Percentiles rank a stretch among this genome's conserved stretches.
Conservation (phyloP, 768 basidiomycete genomes). For the Scleroderma citrinum region DNA sequence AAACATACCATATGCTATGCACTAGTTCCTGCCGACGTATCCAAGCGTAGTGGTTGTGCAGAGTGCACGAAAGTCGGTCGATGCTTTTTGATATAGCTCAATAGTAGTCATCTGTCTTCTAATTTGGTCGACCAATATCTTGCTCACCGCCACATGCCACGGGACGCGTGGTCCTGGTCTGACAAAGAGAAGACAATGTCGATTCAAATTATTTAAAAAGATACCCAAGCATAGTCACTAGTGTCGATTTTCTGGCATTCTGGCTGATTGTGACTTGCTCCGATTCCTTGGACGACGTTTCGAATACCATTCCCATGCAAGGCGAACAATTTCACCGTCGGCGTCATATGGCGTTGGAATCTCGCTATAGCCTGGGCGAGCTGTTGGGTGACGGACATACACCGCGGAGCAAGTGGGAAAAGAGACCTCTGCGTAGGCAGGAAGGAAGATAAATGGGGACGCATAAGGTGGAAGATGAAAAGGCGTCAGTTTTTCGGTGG, state of each 20-base stretch:
- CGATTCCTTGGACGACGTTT: slow-evolving; percentile 62
- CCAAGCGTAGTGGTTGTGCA: too few species aligned
- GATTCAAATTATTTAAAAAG: neutral
- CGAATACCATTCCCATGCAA: slow-evolving; percentile 96
- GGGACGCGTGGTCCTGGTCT: too few species aligned
- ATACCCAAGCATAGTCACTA: neutral
- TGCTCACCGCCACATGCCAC: too few species aligned
- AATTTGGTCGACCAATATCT: too few species aligned
- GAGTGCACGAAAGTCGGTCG: too few species aligned
- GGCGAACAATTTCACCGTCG: slow-evolving; percentile 85
- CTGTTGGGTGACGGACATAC: slow-evolving; percentile 94
- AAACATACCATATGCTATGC: too few species aligned
- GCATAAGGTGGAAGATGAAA: slow-evolving; percentile 87
- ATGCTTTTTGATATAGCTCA: too few species aligned
- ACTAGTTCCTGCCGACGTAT: too few species aligned
- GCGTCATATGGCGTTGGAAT: slow-evolving; percentile 95
- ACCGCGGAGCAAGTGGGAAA: slow-evolving; percentile 87
- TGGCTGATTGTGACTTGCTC: slow-evolving; percentile 53
- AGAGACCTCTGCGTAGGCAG: slow-evolving; percentile 81
- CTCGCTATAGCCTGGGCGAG: slow-evolving; percentile 92
- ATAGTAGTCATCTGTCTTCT: too few species aligned
- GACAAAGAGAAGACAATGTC: neutral
- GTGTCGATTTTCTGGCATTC: slow-evolving; percentile 60
- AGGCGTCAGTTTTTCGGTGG: slow-evolving; percentile 42
- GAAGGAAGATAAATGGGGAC: slow-evolving; percentile 89